These are phyloP conservation scores for Pseudogymnoascus verrucosus DNA, from an alignment of 2,329 filamentous ascomycete genomes.

Conservation along the genomic window DNA sequence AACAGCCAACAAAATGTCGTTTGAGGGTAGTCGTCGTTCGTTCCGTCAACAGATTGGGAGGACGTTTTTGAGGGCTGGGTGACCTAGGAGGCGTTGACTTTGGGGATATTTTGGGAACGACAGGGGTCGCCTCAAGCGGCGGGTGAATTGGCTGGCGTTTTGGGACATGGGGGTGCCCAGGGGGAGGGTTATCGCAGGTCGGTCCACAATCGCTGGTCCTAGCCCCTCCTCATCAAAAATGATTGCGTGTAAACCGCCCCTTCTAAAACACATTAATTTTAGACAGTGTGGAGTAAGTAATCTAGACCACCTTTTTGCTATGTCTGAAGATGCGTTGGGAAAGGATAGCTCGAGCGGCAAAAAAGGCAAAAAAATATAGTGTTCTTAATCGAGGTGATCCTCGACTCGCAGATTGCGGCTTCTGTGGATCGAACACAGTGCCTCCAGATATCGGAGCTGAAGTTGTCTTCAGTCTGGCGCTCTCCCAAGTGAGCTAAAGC, in stretches of 20 bases:
- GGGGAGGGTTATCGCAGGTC: neutral
- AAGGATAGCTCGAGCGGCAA: neutral
- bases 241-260: neutral
- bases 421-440: constrained; percentile 17
- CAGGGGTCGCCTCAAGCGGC: neutral
- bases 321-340: neutral
- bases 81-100: neutral
- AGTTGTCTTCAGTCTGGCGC: constrained; percentile 15
- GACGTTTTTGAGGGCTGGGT: neutral
- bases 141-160: neutral
- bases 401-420: constrained; percentile 14
- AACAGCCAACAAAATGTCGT: neutral
- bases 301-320: neutral
- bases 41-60: neutral
- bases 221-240: neutral
- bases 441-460: constrained; percentile 13
- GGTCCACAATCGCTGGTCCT: neutral
- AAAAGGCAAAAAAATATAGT: constrained; percentile 12
- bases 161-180: neutral
- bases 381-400: constrained; percentile 13
- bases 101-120: constrained; percentile 1
- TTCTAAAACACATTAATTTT: neutral
- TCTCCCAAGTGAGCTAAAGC: constrained; percentile 17
- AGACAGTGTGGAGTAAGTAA: neutral
- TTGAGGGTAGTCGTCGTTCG: neutral